phyloP scores from a whole-genome alignment of 176 grass and related monocot species.

The Paspalum vaginatum region DNA sequence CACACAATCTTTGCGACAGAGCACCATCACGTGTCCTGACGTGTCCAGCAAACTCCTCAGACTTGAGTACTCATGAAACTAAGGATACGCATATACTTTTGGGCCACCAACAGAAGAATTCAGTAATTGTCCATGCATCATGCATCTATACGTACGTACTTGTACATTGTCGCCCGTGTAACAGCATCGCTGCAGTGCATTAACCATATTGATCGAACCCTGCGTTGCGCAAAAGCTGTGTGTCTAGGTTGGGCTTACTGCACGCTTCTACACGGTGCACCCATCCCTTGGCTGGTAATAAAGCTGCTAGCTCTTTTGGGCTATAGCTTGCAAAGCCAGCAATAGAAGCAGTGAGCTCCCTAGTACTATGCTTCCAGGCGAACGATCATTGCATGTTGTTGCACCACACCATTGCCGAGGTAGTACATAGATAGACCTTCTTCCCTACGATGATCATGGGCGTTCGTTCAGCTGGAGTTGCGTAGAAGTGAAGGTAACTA shows the following conservation, averaged over 20 bases:
- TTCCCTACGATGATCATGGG: not conserved
- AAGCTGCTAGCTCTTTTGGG: not conserved
- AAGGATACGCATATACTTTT: not conserved
- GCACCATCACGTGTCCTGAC: not conserved
- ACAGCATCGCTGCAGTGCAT: no score
- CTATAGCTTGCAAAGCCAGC: not conserved
- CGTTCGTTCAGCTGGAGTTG: slow-evolving; percentile 1
- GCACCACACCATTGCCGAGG: not conserved
- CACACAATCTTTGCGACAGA: not conserved
- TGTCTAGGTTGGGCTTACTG: not conserved
- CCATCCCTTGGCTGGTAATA: no score
- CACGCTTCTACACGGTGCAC: no score
- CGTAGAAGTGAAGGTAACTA: slow-evolving; percentile 6
- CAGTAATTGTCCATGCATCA: no score
- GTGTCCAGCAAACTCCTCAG: not conserved
- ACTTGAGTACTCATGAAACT: not conserved
- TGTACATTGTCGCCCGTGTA: no score
- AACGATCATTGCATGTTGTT: not conserved
- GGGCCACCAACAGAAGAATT: no score
- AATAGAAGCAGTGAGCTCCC: not conserved
- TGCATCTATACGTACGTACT: no score
- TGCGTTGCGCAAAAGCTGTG: no score
- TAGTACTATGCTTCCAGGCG: not conserved
- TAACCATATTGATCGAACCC: no score
- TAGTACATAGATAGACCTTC: not conserved